These are phyloP conservation scores for Camelina laxa DNA, from an alignment of 345 rosid genomes.

Conservation along the genomic window DNA sequence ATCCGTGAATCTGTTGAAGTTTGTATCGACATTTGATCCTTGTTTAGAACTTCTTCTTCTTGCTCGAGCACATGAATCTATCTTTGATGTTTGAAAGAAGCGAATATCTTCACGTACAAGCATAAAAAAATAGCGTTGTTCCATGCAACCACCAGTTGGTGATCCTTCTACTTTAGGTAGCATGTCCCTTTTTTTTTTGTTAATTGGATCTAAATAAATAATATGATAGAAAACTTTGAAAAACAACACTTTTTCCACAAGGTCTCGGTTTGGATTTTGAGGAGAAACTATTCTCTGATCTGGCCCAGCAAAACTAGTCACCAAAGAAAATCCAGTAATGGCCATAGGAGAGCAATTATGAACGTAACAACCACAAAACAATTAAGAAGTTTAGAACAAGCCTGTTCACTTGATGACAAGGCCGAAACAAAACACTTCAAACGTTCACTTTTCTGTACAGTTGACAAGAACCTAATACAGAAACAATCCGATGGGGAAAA, in stretches of 20 bases:
- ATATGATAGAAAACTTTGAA: not conserved
- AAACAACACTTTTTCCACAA: not conserved
- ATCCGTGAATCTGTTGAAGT: constrained; percentile 50
- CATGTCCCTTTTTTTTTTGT: constrained; percentile 19
- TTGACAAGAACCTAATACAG: constrained; percentile 37
- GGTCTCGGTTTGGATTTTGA: not conserved
- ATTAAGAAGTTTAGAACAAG: constrained; percentile 15
- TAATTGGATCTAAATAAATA: not conserved
- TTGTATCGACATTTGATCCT: constrained; percentile 51
- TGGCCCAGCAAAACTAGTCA: not conserved
- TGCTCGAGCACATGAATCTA: constrained; percentile 12
- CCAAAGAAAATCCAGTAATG: not conserved
- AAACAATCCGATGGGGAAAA: constrained; percentile 26
- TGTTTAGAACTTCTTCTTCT: constrained; percentile 20
- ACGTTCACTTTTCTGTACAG: constrained; percentile 38
- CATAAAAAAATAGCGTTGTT: constrained; percentile 28
- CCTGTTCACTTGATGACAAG: constrained; percentile 29
- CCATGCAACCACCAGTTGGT: constrained; percentile 56
- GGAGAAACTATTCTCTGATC: constrained; percentile 4
- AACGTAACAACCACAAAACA: not conserved
- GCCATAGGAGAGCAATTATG: constrained; percentile 3
- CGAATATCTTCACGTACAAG: constrained; percentile 52
- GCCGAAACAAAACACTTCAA: constrained; percentile 2
- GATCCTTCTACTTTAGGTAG: constrained; percentile 36
- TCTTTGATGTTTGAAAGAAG: constrained; percentile 16